Evolutionary conservation across 2,329 filamentous ascomycete genomes (phyloP).

Genomic region (Scytalidium sp.): DNA sequence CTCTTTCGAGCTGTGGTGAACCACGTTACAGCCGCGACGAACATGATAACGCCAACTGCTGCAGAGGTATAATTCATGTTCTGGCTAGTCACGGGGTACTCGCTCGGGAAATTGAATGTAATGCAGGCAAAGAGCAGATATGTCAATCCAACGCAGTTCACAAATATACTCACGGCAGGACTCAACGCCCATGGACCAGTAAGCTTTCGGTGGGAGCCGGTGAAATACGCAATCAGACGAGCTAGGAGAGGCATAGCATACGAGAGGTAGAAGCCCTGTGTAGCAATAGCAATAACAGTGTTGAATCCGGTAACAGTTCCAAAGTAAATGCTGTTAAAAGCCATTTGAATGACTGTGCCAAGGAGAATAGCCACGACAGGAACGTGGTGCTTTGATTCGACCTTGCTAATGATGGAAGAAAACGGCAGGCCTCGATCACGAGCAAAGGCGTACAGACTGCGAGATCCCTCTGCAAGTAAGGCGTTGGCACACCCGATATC

Average conservation of each 20-base stretch:
- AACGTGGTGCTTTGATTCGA: constrained; percentile 42
- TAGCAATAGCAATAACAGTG: constrained; percentile 54
- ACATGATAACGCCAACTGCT: constrained; percentile 50
- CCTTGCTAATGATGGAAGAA: constrained; percentile 40
- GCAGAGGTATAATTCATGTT: constrained; percentile 60
- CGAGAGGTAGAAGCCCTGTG: constrained; percentile 56
- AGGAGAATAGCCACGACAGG: constrained; percentile 48
- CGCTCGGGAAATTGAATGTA: constrained; percentile 53
- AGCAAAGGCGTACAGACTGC: constrained; percentile 42
- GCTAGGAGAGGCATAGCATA: constrained; percentile 53
- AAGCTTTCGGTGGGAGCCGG: constrained; percentile 33
- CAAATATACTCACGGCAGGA: constrained; percentile 26
- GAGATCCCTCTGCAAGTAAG: constrained; percentile 31
- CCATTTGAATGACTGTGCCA: constrained; percentile 45
- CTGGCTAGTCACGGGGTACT: constrained; percentile 45
- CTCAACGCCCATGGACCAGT: constrained; percentile 38
- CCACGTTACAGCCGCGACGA: constrained; percentile 49
- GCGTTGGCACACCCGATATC: constrained; percentile 36
- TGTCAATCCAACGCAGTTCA: constrained; percentile 48
- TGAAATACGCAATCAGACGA: constrained; percentile 44
- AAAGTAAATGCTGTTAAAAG: constrained; percentile 52
- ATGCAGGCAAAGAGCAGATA: constrained; percentile 52
- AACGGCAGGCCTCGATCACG: constrained; percentile 52
- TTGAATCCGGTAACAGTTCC: constrained; percentile 52
- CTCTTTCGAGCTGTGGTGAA: constrained; percentile 44